Percentiles rank a stretch among this genome's conserved stretches.
These are phyloP conservation scores for Pisolithus albus DNA, from an alignment of 768 basidiomycete genomes.

Conservation along the genomic window DNA sequence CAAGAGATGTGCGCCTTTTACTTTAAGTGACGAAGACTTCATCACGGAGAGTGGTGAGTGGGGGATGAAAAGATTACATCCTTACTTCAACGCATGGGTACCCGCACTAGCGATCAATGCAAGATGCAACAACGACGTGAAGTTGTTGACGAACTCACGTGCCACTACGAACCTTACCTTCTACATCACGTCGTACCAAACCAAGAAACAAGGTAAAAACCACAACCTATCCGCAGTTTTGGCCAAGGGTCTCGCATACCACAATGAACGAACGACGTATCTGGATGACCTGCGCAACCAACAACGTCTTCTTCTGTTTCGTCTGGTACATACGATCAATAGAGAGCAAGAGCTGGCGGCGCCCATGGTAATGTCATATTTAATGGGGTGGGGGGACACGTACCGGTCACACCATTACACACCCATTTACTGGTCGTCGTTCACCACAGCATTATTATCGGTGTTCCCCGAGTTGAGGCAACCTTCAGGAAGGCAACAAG, in stretches of 20 bases:
- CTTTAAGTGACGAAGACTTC: too few relatives aligned
- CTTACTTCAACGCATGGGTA: too few relatives aligned
- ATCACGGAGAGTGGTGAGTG: too few relatives aligned
- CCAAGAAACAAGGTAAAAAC: slow-evolving; percentile 26
- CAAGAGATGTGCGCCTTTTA: too few relatives aligned
- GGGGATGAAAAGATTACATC: too few relatives aligned
- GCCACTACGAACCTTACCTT: slow-evolving; percentile 27
- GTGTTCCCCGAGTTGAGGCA: not conserved
- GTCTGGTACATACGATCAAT: slow-evolving; percentile 27
- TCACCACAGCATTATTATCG: slow-evolving; percentile 13
- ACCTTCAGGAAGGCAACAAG: too few relatives aligned
- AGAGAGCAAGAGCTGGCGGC: slow-evolving; percentile 32
- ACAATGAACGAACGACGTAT: slow-evolving; percentile 10
- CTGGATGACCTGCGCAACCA: slow-evolving; percentile 10
- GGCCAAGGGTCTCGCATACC: slow-evolving; percentile 26
- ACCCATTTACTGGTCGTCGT: slow-evolving; percentile 27
- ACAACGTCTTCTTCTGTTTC: slow-evolving; percentile 27
- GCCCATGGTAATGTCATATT: slow-evolving; percentile 34
- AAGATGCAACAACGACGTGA: slow-evolving; percentile 35
- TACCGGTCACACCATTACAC: slow-evolving; percentile 32
- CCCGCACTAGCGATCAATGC: not conserved
- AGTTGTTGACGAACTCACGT: slow-evolving; percentile 11
- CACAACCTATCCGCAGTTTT: slow-evolving; percentile 33
- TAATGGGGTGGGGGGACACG: slow-evolving; percentile 39
- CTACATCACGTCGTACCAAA: slow-evolving; percentile 23